These are phyloP conservation scores for Persicaria tinctoria DNA, from an alignment of 148 eudicot genomes.

Conservation along the genomic window DNA sequence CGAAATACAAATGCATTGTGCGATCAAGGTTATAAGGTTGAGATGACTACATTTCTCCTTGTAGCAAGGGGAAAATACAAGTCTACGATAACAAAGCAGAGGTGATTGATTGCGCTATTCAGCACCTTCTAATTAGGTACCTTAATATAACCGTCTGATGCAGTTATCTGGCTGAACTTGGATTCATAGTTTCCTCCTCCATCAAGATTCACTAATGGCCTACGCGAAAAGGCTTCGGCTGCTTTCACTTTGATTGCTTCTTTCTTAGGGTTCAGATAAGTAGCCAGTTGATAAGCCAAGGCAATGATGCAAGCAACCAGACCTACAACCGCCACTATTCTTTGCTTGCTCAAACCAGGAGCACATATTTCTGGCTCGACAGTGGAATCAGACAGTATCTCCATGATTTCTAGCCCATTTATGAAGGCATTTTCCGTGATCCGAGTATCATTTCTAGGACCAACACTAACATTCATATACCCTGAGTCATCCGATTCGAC, in stretches of 20 bases:
- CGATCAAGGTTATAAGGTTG: too few species aligned
- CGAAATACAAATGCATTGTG: too few species aligned
- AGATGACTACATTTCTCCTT: too few species aligned
- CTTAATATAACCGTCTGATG: not conserved
- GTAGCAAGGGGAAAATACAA: too few species aligned
- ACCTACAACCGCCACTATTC: not conserved
- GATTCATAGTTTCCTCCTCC: not conserved
- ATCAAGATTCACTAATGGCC: slow-evolving; percentile 2
- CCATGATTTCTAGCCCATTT: slow-evolving; percentile 10
- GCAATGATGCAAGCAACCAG: not conserved
- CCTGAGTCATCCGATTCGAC: not conserved
- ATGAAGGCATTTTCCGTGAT: not conserved
- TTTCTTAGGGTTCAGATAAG: not conserved
- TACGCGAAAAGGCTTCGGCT: not conserved
- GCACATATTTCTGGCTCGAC: not conserved
- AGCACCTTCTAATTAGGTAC: too few species aligned
- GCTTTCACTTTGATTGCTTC: not conserved
- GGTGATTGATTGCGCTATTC: too few species aligned
- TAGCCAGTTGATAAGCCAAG: not conserved
- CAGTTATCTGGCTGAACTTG: not conserved
- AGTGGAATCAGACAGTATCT: not conserved
- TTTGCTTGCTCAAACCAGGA: not conserved
- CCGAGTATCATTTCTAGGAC: not conserved
- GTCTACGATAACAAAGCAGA: too few species aligned
- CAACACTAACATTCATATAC: not conserved